Evolutionary conservation across 1,284 basidiomycete species (phyloP).

Genomic region (Microbotryum intermedium): DNA sequence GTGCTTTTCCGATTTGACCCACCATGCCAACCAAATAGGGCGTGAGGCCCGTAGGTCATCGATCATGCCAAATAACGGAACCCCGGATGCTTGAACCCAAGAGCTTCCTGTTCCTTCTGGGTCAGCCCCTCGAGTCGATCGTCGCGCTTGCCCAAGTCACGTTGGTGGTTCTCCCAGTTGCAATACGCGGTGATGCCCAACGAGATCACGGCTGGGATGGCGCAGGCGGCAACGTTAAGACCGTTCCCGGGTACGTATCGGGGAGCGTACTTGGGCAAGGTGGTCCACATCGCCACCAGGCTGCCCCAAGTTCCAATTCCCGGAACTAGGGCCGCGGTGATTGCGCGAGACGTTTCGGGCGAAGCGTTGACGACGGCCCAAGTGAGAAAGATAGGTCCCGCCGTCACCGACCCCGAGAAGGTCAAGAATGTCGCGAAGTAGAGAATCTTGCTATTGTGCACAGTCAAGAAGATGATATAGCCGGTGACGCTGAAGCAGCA

Average conservation of each 20-base stretch:
- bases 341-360: constrained; percentile 23
- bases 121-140: constrained; percentile 28
- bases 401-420: constrained; percentile 20
- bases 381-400: constrained; percentile 19
- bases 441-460: constrained; percentile 11
- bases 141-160: constrained; percentile 27
- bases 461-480: constrained; percentile 27
- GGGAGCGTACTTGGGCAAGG: constrained; percentile 15
- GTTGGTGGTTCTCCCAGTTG: constrained; percentile 28
- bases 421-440: constrained; percentile 30
- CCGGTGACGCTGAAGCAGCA: constrained; percentile 13
- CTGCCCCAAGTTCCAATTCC: constrained; percentile 17
- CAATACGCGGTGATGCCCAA: constrained; percentile 14
- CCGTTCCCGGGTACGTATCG: constrained; percentile 11
- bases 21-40: too few species aligned
- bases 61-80: constrained; percentile 20
- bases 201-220: constrained; percentile 2
- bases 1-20: too few species aligned
- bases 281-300: constrained; percentile 23
- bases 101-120: constrained; percentile 13
- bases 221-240: constrained; percentile 10
- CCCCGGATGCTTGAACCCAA: constrained; percentile 27
- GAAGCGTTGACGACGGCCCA: constrained; percentile 26
- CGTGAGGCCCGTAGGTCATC: too few species aligned
- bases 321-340: constrained; percentile 26